Evolutionary conservation across 1,284 basidiomycete genomes (phyloP), one percentile per base, ranked within the genome.

Genomic region (Kalmanozyma brasiliensis): DNA sequence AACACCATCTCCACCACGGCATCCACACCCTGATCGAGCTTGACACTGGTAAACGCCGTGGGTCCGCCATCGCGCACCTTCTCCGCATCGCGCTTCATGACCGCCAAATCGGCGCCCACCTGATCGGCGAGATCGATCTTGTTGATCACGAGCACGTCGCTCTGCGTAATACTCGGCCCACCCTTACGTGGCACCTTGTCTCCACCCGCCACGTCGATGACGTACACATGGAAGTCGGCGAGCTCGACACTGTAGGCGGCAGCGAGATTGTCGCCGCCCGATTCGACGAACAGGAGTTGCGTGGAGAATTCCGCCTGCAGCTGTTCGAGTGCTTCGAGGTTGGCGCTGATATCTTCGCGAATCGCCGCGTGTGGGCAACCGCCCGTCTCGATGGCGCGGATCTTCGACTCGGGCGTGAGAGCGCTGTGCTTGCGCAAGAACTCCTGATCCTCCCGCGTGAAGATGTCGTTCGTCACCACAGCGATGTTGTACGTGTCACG

Each of bases 101-200:
- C 93, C 52, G 91, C 90, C 36, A 98, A 86, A 1, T 93, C 95
- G 0, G 95, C 95, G 33, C 90, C 90, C 58, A 98, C 95, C 82
- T 96, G 87, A 8, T 90, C 90, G 1, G 95, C 95, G 20, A 98
- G 87, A 61, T 82, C 80, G 45, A 77, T 82, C 72, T 82, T 80
- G 86, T 98, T 98, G 77, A 98, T 89, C 23, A 98, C 89, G 46
- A 98, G 85, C 30, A 98, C 85, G 84, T 98, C 95, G 2, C 93
- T 94, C 81, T 95, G 91, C 29, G 79, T 80, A 33, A 82, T 81
- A 13, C 95, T 95, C 2, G 95, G 95, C 1, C 95, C 95, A 7
- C 96, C 95, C 85, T 98, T 98, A 29, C 95, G 87, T 10, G 95
- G 95, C 66, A 98, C 95, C 84, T 98, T 98, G 84, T 98, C 96